These are phyloP conservation scores for Yamadazyma kitorensis DNA, from an alignment of 805 yeast species.

Conservation along the genomic window DNA sequence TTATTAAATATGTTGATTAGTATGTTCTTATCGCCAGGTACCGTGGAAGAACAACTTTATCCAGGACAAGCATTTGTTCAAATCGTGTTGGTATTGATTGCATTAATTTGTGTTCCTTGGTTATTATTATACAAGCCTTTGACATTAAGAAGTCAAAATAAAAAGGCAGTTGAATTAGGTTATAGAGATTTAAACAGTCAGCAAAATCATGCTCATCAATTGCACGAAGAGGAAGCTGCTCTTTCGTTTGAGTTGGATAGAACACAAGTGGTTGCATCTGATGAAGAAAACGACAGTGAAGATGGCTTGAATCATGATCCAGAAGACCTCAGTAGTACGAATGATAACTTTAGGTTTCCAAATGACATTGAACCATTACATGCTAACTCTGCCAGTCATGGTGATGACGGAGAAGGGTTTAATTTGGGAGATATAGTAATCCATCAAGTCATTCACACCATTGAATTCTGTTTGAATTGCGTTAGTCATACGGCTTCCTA, in stretches of 20 bases:
- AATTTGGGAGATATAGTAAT: constrained; percentile 67
- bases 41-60: constrained; percentile 60
- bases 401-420: constrained; percentile 34
- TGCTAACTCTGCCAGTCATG: constrained; percentile 35
- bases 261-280: constrained; percentile 11
- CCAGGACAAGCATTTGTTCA: constrained; percentile 65
- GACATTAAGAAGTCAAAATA: constrained; percentile 35
- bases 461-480: constrained; percentile 76
- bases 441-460: constrained; percentile 78
- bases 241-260: constrained; percentile 14
- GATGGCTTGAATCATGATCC: constrained; percentile 13
- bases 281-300: constrained; percentile 15
- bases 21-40: constrained; percentile 75
- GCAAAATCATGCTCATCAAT: constrained; percentile 25
- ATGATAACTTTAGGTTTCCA: constrained; percentile 34
- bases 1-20: constrained; percentile 70
- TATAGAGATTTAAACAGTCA: constrained; percentile 35
- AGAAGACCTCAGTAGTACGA: constrained; percentile 9
- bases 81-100: constrained; percentile 52
- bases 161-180: constrained; percentile 33
- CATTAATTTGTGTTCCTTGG: constrained; percentile 75
- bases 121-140: constrained; percentile 65
- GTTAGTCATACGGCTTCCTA: constrained; percentile 81
- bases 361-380: constrained; percentile 39
- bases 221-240: constrained; percentile 42